Percentiles rank a stretch among this genome's conserved stretches.
Conservation (phyloP, 306 rosid species). For the Trifolium dubium region DNA sequence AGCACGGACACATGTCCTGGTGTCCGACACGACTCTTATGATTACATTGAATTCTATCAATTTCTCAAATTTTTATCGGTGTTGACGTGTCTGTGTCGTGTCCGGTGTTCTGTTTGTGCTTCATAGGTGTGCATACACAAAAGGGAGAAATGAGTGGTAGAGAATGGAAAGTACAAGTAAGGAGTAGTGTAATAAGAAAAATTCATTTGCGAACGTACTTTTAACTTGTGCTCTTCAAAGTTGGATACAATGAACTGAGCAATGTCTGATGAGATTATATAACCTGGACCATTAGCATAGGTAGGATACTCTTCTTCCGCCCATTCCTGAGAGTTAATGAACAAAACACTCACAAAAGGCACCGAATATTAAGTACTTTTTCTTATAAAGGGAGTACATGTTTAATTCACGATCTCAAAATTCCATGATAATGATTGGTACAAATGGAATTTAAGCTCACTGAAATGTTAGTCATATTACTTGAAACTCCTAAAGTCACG, state of each 20-base stretch:
- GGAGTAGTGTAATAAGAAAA: background rate
- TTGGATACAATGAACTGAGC: constrained; percentile 8
- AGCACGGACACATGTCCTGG: too few relatives aligned
- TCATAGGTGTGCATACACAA: too few relatives aligned
- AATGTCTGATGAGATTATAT: constrained; percentile 17
- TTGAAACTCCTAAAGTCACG: background rate
- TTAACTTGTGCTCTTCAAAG: constrained; percentile 8
- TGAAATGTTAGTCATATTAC: background rate
- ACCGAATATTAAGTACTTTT: background rate
- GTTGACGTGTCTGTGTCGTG: too few relatives aligned
- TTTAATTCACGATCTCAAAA: background rate
- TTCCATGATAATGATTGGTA: background rate
- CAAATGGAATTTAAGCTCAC: constrained; percentile 2
- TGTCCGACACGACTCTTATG: too few relatives aligned
- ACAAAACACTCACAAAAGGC: background rate
- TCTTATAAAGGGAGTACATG: background rate
- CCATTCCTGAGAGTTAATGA: constrained; percentile 16
- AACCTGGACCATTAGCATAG: constrained; percentile 27
- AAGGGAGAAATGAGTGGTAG: background rate
- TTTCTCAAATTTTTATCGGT: too few relatives aligned
- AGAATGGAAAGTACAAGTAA: background rate
- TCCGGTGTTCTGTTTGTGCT: too few relatives aligned
- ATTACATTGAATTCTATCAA: too few relatives aligned
- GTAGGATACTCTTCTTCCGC: constrained; percentile 22
- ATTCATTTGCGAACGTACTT: background rate